Percentiles rank a stretch among this genome's conserved stretches.
Evolutionary conservation across 2,329 filamentous ascomycete genomes (phyloP).

Genomic region (Aureobasidium sp.): DNA sequence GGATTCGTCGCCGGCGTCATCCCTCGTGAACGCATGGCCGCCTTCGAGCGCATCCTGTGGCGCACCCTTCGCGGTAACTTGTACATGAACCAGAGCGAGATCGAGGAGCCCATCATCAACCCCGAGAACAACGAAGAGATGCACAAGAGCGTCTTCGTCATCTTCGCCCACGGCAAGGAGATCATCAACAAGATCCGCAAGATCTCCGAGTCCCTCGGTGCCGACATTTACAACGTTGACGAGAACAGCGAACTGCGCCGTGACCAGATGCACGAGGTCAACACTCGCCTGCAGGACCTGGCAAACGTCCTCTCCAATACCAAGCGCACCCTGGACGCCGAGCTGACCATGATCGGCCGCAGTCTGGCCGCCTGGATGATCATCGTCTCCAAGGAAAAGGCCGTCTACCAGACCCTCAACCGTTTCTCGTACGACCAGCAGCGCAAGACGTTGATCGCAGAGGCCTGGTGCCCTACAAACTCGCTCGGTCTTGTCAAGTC

Average conservation of each 20-base stretch:
- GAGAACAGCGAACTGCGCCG: conserved; percentile 93
- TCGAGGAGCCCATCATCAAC: conserved; percentile 85
- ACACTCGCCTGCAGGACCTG: conserved; percentile 83
- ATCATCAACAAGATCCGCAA: conserved; percentile 98
- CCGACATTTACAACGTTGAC: conserved; percentile 92
- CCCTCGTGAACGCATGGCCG: conserved; percentile 80
- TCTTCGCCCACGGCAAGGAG: conserved; percentile 97
- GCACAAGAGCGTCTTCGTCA: conserved; percentile 98
- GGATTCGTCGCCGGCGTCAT: conserved; percentile 97
- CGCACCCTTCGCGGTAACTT: conserved; percentile 92
- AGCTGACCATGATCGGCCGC: conserved; percentile 87
- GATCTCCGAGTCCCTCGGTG: conserved; percentile 95
- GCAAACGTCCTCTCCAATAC: conserved; percentile 91
- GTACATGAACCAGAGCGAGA: conserved; percentile 99
- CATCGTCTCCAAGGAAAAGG: conserved; percentile 96
- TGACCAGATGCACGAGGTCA: conserved; percentile 96
- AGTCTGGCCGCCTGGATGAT: conserved; percentile 96
- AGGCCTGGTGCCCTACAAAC: conserved; percentile 95
- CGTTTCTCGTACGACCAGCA: conserved; percentile 94
- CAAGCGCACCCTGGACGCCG: conserved; percentile 85
- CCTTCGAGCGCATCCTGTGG: conserved; percentile 97
- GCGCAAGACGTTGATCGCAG: conserved; percentile 90
- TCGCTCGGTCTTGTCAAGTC: conserved; percentile 83
- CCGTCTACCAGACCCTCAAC: conserved; percentile 91
- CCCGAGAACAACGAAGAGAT: conserved; percentile 86